Evolutionary conservation across 257 asterid genomes (phyloP).

Genomic region (Cynanchum wilfordii): DNA sequence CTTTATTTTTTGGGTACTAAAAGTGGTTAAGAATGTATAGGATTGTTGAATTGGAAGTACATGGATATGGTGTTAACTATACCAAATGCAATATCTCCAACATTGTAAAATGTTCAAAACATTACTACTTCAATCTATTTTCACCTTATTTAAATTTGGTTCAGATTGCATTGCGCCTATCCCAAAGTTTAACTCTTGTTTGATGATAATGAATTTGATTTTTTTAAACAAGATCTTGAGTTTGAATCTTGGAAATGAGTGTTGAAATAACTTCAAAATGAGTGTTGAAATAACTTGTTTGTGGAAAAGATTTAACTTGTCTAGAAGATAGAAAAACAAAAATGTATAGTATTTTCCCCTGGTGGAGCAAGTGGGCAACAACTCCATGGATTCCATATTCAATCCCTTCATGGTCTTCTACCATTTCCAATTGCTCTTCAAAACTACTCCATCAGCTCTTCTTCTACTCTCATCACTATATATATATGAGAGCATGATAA

Average conservation of each 20-base stretch:
- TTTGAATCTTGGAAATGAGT: too few relatives aligned
- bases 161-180: too few relatives aligned
- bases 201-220: too few relatives aligned
- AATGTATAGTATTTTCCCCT: background rate
- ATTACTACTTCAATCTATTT: too few relatives aligned
- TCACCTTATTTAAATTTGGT: too few relatives aligned
- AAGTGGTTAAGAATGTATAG: background rate
- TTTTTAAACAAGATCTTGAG: too few relatives aligned
- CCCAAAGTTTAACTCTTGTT: too few relatives aligned
- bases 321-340: too few relatives aligned
- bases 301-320: too few relatives aligned
- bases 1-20: too few relatives aligned
- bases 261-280: too few relatives aligned
- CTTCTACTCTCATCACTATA: background rate
- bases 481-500: slow-evolving; percentile 15
- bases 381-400: slow-evolving; percentile 21
- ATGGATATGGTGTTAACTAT: background rate
- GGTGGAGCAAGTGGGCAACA: slow-evolving; percentile 42
- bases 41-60: background rate
- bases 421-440: background rate
- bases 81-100: background rate
- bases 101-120: background rate
- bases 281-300: too few relatives aligned
- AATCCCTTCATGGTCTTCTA: slow-evolving; percentile 6
- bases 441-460: slow-evolving; percentile 29